These are phyloP conservation scores for Casuarina cunninghamiana DNA, from an alignment of 306 rosid species.

Conservation along the genomic window DNA sequence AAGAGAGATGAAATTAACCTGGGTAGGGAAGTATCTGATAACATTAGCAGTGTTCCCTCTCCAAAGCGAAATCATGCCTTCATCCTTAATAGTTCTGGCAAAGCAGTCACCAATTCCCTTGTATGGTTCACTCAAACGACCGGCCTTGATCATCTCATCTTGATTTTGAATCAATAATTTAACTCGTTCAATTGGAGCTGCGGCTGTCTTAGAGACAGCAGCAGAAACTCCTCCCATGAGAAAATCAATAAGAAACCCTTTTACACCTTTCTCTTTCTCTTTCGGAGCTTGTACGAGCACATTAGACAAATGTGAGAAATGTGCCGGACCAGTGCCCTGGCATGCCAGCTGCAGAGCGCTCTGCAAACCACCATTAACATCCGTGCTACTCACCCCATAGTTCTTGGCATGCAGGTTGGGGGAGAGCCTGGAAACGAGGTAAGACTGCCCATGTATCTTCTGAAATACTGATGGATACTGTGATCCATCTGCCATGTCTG, in stretches of 20 bases:
- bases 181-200: slow-evolving; percentile 89
- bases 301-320: slow-evolving; percentile 30
- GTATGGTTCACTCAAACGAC: slow-evolving; percentile 79
- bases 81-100: slow-evolving; percentile 80
- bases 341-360: slow-evolving; percentile 25
- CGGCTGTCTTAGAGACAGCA: slow-evolving; percentile 89
- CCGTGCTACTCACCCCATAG: slow-evolving; percentile 27
- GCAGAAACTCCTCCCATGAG: slow-evolving; percentile 97
- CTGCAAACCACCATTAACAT: slow-evolving; percentile 47
- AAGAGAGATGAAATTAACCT: slow-evolving; percentile 45
- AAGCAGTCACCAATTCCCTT: slow-evolving; percentile 84
- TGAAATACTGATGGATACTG: slow-evolving; percentile 67
- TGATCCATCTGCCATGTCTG: slow-evolving; percentile 66
- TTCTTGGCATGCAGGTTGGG: slow-evolving; percentile 37
- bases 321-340: slow-evolving; percentile 44
- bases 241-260: slow-evolving; percentile 60
- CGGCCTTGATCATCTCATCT: slow-evolving; percentile 81
- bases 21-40: slow-evolving; percentile 89
- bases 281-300: slow-evolving; percentile 59
- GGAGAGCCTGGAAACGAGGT: slow-evolving; percentile 63
- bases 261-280: slow-evolving; percentile 68
- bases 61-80: slow-evolving; percentile 77
- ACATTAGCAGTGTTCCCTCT: slow-evolving; percentile 95
- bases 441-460: slow-evolving; percentile 69
- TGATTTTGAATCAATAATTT: slow-evolving; percentile 82